These are phyloP conservation scores for Venturiaceae sp. DNA, from an alignment of 2,329 filamentous ascomycete species.

Conservation along the genomic window DNA sequence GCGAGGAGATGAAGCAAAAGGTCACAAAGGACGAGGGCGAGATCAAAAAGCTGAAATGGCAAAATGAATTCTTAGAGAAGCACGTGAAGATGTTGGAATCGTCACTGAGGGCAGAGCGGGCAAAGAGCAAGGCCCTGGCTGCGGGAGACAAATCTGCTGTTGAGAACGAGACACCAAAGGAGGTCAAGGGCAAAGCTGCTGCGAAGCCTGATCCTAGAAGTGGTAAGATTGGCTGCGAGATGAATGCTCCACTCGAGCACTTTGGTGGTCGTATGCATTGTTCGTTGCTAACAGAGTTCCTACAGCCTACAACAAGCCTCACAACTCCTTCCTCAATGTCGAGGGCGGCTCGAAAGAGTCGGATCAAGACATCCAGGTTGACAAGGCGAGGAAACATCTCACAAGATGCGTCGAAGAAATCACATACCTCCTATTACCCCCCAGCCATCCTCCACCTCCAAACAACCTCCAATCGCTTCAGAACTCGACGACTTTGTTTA, in stretches of 20 bases:
- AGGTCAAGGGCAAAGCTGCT: conserved; percentile 20
- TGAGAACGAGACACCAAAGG: conserved; percentile 24
- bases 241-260: background rate
- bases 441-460: conserved; percentile 49
- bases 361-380: conserved; percentile 48
- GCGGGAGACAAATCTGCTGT: conserved; percentile 42
- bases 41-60: conserved; percentile 72
- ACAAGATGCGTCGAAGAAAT: conserved; percentile 60
- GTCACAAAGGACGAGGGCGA: conserved; percentile 93
- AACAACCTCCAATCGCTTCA: conserved; percentile 24
- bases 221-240: background rate
- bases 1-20: conserved; percentile 96
- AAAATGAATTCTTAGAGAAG: conserved; percentile 81
- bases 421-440: conserved; percentile 57
- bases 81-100: conserved; percentile 84
- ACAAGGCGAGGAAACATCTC: conserved; percentile 54
- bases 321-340: conserved; percentile 42
- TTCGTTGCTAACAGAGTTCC: conserved; percentile 15
- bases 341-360: conserved; percentile 36
- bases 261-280: background rate
- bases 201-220: background rate
- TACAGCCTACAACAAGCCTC: conserved; percentile 36
- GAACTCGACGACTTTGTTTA: conserved; percentile 27
- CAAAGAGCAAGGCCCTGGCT: conserved; percentile 50
- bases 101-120: conserved; percentile 74